phyloP scores from a whole-genome alignment of 2,329 filamentous ascomycete genomes.

The Fusarium zealandicum region DNA sequence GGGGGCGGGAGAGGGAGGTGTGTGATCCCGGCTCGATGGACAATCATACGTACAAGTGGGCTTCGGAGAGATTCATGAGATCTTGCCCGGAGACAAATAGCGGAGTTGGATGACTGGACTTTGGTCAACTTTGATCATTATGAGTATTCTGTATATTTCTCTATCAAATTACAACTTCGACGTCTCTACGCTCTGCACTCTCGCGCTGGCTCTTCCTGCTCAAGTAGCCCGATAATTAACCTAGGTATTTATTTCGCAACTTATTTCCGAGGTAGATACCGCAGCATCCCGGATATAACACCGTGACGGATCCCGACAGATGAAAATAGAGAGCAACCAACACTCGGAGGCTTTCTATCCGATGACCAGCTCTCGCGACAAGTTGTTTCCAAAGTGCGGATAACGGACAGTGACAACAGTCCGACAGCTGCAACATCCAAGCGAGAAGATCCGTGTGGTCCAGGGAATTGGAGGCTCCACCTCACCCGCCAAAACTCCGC shows the following conservation, averaged over 20 bases:
- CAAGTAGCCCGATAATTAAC: too few species aligned
- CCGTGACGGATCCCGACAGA: neutral
- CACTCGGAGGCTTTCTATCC: conserved; percentile 9
- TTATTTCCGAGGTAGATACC: neutral
- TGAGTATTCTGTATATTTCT: neutral
- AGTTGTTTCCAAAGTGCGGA: conserved; percentile 18
- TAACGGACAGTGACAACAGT: conserved; percentile 25
- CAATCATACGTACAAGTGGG: neutral
- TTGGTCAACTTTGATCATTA: neutral
- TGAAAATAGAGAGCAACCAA: neutral
- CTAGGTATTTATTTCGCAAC: neutral
- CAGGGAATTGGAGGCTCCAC: conserved; percentile 27
- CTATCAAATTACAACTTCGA: neutral
- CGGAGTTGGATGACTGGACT: neutral
- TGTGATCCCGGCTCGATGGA: too few species aligned
- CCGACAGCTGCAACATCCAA: conserved; percentile 27
- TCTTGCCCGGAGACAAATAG: neutral
- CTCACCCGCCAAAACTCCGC: conserved; percentile 15
- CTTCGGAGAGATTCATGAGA: neutral
- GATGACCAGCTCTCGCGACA: conserved; percentile 10
- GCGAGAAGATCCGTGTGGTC: conserved; percentile 17
- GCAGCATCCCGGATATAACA: neutral
- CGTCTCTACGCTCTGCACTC: neutral
- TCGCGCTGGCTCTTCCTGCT: neutral
- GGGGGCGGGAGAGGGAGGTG: too few species aligned